A percentile compares a stretch with the other conserved stretches of the same genome.
phyloP scores from a whole-genome alignment of 495 filamentous ascomycete species.

The Ascobolus immersus region DNA sequence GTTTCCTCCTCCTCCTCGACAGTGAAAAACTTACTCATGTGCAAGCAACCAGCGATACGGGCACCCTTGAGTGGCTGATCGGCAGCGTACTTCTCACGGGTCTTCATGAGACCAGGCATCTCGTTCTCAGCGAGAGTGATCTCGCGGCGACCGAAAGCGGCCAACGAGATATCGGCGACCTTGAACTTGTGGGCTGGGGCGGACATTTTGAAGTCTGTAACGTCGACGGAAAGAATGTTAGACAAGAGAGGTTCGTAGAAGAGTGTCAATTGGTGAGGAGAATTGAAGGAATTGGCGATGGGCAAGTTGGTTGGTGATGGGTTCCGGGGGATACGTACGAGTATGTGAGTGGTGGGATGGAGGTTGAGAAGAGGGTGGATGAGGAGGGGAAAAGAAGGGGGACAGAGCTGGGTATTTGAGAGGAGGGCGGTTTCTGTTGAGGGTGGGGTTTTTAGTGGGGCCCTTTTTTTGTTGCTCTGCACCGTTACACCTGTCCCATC shows the following conservation, averaged over 20 bases:
- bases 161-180: constrained; percentile 92
- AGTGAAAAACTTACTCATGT: constrained; percentile 51
- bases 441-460: too few relatives aligned
- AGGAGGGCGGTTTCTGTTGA: too few relatives aligned
- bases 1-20: not conserved
- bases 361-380: not conserved
- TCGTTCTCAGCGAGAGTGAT: constrained; percentile 97
- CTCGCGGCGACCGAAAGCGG: constrained; percentile 96
- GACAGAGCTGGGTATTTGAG: not conserved
- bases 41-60: constrained; percentile 71
- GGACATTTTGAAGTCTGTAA: constrained; percentile 26
- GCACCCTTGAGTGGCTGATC: constrained; percentile 86
- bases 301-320: not conserved
- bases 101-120: constrained; percentile 94
- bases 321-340: too few relatives aligned
- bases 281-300: not conserved
- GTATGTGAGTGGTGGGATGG: not conserved
- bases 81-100: constrained; percentile 61
- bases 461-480: too few relatives aligned
- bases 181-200: constrained; percentile 84
- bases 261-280: not conserved
- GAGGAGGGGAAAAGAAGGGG: not conserved
- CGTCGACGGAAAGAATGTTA: not conserved
- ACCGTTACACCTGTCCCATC: too few relatives aligned
- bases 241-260: not conserved